Evolutionary conservation across 192 early-diverging fungal genomes (phyloP), one percentile per base, ranked within the genome.

Genomic region (Coemansia pectinata): DNA sequence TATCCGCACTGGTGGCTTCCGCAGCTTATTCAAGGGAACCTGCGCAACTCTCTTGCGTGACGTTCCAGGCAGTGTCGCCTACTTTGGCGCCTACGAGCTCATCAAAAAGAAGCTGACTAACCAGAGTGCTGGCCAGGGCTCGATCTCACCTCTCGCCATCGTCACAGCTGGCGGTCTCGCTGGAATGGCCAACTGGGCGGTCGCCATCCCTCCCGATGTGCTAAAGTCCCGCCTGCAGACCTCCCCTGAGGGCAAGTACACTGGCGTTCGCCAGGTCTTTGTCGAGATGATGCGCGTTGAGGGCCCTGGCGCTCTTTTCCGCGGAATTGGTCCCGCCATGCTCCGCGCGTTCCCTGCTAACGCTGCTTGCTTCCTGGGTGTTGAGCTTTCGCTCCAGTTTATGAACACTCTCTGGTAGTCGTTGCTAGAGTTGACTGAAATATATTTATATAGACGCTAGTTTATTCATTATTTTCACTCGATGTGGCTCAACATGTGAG

Each of bases 121-220:
- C 65, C 82, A 69, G 44, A 88, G 87, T 57, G 77, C 88, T 67
- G 89, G 86, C 62, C 88, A 92, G 67, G 86, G 90, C 73, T 86
- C 93, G 25, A 83, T 98, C 66, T 92, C 89, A 55, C 84, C 91
- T 21, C 84, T 89, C n/a, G 88, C 95, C 17, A 90, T 95, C 53
- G 78, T 99, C 48, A 93, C 95, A 65, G 93, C 97, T 52, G 97
- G 97, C 80, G 97, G 97, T 86, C 93, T 97, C 86, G 95, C 97
- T 66, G 96, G 96, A 82, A 94, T 99, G 75, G 93, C 94, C 69
- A 99, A 96, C 94, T 99, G 97, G 97, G 72, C 75, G 5, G 78
- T 86, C 17, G 85, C 85, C 25, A 86, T 86, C 41, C 94, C 93
- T 8, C 94, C 95, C 50, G 94, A 95, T 73, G 94, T 95, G 39